Evolutionary conservation across 2,329 filamentous ascomycete genomes (phyloP), one percentile per base, ranked within the genome.

Genomic region (Curvularia eragrostidis): DNA sequence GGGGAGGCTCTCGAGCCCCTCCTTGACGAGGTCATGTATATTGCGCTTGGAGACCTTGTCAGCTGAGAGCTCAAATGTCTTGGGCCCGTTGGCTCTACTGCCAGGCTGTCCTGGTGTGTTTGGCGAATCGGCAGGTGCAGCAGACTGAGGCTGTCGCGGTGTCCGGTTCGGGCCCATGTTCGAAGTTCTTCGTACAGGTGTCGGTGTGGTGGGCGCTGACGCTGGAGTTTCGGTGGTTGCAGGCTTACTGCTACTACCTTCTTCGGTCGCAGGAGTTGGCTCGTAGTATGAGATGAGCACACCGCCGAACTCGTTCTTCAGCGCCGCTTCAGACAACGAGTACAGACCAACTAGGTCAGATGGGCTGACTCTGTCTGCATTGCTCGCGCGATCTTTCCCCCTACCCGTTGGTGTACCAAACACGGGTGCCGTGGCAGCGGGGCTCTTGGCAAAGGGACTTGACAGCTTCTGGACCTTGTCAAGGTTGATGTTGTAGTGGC

Each of bases 381-480:
- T 71, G n/a, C 46, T 58, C 8, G 63, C 62, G 39, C 71, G 66
- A 12, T 76, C 92, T 76, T 94, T 96, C 48, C 85, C 87, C 78
- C 96, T 96, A 52, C 78, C 78, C 21, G 80, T 75, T n/a, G 87
- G 85, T 12, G 81, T 82, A 34, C 78, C 81, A 13, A 87, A 84
- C 4, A 84, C 82, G 72, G n/a, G 64, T 9, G 62, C 52, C 6
- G 85, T 77, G 5, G 84, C 78, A 5, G 78, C 70, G 15, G 84
- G 74, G 41, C 85, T 86, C 78, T 92, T 96, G 44, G 88, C 82
- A 72, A 98, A 96, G 6, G 94, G 91, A 56, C 88, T 81, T 5
- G 94, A 89, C 52, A 99, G 82, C 76, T 91, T 91, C 64, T 93
- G 90, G 51, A 99, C 86, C 66, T 90, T 90, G 61, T 97, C 93